Base-by-base conservation (phyloP, 2,329 filamentous ascomycete genomes). In the Aquanectria penicillioides region DNA sequence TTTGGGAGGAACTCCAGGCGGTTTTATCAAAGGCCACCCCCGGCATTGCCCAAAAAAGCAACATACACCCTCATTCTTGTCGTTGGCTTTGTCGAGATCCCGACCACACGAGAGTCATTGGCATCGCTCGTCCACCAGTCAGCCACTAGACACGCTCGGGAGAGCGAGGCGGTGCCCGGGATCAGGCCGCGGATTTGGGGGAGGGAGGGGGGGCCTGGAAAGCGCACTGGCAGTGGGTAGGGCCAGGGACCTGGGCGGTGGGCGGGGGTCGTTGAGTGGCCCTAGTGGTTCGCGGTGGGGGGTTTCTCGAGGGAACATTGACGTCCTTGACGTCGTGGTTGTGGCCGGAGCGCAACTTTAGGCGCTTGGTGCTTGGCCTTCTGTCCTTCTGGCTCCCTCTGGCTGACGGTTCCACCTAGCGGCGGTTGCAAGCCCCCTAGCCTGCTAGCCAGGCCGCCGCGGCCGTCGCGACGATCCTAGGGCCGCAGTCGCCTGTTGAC, bases 81-180 rank as follows among this genome's bases (percentile, higher is more conserved):
- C 34, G 7, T 6, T 13, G 34, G 7, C 9, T 18, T 18, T 8
- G 28, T 13, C 8, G 11, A 41, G 33, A 22, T 33, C 34, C 36
- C 34, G 40, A 40, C 36, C 28, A 23, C 15, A 26, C 17, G 28
- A 17, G 26, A 10, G 17, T 20, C 12, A 23, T n/a, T 11, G 12
- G 17, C 17, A 23, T 22, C 23, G 13, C 23, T 20, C 47, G 12
- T 15, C 22, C 34, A 31, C 15, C 34, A 18, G 17, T 23, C 47
- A 37, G 40, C 36, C 31, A 22, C n/a, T 37, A 26, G 46, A 49
- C 40, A 50, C 34, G 47, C 34, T 34, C 49, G 29, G 49, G 49
- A 52, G 22, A 52, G 22, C 49, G 49, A 44, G 50, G 50, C 50
- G 50, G 40, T 44, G 50, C 40, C 25, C n/a, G 47, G 18, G 33